Percentiles rank a stretch among this genome's conserved stretches.
Evolutionary conservation across 345 rosid genomes (phyloP).

Genomic region (Populus ilicifolia): DNA sequence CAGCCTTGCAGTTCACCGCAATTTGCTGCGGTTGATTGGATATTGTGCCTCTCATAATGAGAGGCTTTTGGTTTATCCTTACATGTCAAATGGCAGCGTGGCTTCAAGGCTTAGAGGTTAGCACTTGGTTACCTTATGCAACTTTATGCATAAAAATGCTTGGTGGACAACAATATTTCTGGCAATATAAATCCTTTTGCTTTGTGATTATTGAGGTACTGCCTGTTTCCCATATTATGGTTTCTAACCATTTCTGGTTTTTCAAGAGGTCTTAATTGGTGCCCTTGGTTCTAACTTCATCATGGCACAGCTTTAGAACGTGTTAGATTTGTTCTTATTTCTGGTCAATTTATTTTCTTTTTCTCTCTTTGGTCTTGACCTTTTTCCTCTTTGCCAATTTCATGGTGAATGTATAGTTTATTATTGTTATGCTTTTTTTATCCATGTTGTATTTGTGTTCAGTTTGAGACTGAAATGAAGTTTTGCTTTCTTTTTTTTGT

Average conservation of each 20-base stretch:
- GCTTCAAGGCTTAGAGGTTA: conserved; percentile 90
- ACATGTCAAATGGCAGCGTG: conserved; percentile 94
- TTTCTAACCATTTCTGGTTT: neutral
- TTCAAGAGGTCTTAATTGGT: neutral
- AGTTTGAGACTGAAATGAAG: neutral
- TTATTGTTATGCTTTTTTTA: neutral
- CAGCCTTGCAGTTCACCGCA: conserved; percentile 89
- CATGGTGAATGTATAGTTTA: too few relatives aligned
- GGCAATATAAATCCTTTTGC: neutral
- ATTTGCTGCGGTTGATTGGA: conserved; percentile 74
- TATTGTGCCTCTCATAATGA: conserved; percentile 69
- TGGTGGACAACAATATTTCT: conserved; percentile 3
- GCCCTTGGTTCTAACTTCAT: neutral
- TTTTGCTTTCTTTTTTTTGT: neutral
- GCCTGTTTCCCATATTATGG: neutral
- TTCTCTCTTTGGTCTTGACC: neutral
- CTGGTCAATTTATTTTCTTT: neutral
- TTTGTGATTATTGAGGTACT: neutral
- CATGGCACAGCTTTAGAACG: neutral
- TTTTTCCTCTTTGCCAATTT: neutral
- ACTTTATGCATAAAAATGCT: neutral
- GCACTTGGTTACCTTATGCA: conserved; percentile 19
- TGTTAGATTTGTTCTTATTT: neutral
- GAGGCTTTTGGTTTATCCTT: conserved; percentile 88
- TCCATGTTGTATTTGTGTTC: neutral